Base-by-base conservation (phyloP, 192 early-diverging fungal genomes). In the Chytriomyces hyalinus region DNA sequence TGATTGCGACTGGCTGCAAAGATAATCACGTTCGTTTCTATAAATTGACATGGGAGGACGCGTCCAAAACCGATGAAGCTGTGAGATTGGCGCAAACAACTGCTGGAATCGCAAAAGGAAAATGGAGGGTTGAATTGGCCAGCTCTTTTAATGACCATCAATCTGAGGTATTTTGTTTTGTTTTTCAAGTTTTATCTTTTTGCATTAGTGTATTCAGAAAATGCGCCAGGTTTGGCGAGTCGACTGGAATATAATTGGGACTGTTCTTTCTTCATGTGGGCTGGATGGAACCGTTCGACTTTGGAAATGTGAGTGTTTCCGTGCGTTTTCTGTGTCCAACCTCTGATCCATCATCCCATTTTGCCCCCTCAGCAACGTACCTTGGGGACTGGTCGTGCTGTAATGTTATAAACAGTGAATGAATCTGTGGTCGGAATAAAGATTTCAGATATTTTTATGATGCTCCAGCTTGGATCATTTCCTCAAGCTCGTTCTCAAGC, bases 191-290 rank as follows among this genome's bases (percentile, higher is more conserved):
- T 36, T 0, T 36, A 36, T 36, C 36, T 3, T 36, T 36, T 36
- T 36, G 36, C 36, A 36, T 36, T 36, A 36, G 36, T 36, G 36
- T 36, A 4, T 36, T 36, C 4, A 36, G 36, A 36, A 36, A 36
- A 36, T 36, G 36, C 36, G 36, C 0, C 36, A 36, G 36, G 36
- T 94, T 3, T 95, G 94, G 94, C 77, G 91, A 13, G 93, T 94
- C 0, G 88, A 92, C 65, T 96, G 94, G 94, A 96, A 96, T 80
- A 79, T 95, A 8, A 93, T 91, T 4, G 94, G 94, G 3, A 95
- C 93, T 0, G 90, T 93, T 48, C 79, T 95, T 7, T 88, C 90
- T 8, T 92, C 90, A 6, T 91, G 91, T 65, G 94, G 94, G 6
- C 92, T 93, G 69, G 94, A 95, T 79, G 93, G 94, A 24, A 92